Base-by-base conservation (phyloP, 495 filamentous ascomycete species). In the Lasiosphaeria hispida region DNA sequence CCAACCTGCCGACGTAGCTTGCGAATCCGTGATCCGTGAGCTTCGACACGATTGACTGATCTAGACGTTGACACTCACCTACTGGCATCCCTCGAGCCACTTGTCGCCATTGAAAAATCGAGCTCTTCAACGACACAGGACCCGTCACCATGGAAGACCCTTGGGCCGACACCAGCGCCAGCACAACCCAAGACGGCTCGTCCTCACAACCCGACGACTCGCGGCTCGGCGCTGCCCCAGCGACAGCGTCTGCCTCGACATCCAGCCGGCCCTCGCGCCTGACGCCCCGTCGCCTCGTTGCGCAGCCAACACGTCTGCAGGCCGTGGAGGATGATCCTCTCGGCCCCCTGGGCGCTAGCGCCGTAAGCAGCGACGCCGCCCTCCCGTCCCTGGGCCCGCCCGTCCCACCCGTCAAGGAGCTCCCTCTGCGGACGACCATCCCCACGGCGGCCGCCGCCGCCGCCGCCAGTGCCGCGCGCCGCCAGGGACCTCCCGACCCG, bases 331-430 rank as follows among this genome's bases (percentile, higher is more conserved):
- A 80, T 50, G 90, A 96, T 68, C 87, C 91, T 42, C 79, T 96
- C 48, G 95, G 94, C 33, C 94, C 94, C n/a, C 81, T 98, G 33
- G 95, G 94, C 38, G 91, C 94, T 51, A 47, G 87, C 18, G 81
- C 86, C 55, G 85, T 81, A 42, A 75, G 80, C 41, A 62, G 67
- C 57, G 72, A 77, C 45, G 70, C 71, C 42, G 69, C 60, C n/a
- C 66, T 74, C 30, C 65, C 72, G 48, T 55, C 62, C 11, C 54
- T 58, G 49, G 60, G 53, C 39, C 91, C 92, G n/a, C 94, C 94
- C 13, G 83, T 79, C 48, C 94, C 93, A 18, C 94, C 94, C 7
- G 84, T 87, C 65, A 97, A 98, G 75, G 92, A 97, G 53, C 77
- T 83, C 48, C 77, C 81, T 4, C 75, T 80, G 51, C 82, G 85